Conservation (phyloP, 164 flowering plant genomes). For the Brasenia schreberi region DNA sequence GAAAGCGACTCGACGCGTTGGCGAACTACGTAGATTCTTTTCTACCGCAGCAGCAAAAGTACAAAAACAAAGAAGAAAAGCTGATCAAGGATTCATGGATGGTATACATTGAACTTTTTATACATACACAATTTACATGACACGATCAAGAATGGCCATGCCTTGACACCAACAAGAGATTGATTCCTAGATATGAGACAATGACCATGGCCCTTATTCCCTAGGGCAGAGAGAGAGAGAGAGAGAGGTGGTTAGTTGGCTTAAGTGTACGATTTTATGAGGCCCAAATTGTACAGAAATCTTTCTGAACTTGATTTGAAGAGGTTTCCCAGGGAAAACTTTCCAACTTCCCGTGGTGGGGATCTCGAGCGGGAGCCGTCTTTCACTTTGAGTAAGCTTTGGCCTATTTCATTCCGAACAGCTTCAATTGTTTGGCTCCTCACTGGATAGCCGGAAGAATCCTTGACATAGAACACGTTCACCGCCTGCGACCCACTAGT, state of each 20-base stretch:
- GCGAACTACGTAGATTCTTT: too few species aligned
- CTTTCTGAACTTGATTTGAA: constrained; percentile 72
- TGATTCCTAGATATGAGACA: neutral
- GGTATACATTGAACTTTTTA: too few species aligned
- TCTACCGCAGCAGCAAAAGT: too few species aligned
- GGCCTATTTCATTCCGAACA: constrained; percentile 56
- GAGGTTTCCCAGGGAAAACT: constrained; percentile 58
- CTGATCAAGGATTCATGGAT: too few species aligned
- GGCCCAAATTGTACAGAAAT: constrained; percentile 65
- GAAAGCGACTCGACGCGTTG: too few species aligned
- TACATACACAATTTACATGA: neutral
- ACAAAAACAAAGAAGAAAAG: too few species aligned
- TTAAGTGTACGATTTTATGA: constrained; percentile 58
- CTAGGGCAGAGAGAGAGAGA: too few species aligned
- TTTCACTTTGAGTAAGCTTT: constrained; percentile 46
- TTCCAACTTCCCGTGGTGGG: constrained; percentile 33
- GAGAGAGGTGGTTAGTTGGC: too few species aligned
- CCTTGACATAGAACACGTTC: constrained; percentile 72
- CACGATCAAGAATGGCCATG: too few species aligned
- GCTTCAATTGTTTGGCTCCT: constrained; percentile 66
- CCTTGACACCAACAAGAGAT: too few species aligned
- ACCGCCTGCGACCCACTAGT: constrained; percentile 77
- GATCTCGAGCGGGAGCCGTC: constrained; percentile 37
- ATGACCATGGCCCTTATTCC: too few species aligned
- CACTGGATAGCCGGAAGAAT: constrained; percentile 60